Evolutionary conservation across 208 protist genomes (phyloP), one percentile per base, ranked within the genome.

Genomic region (Endotrypanum monterogeii): DNA sequence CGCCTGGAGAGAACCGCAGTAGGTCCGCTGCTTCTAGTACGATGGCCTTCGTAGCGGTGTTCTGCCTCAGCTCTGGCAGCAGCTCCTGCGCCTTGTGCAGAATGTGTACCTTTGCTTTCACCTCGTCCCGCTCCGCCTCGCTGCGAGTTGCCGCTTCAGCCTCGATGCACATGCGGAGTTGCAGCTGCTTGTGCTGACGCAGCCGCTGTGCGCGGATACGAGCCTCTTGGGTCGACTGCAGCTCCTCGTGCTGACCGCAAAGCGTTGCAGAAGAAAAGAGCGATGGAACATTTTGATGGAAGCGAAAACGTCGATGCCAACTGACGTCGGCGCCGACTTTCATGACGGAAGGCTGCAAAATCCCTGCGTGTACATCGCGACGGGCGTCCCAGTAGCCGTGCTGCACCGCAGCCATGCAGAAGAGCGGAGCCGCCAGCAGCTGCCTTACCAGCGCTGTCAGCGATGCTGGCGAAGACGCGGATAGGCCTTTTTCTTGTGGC

Each of bases 351-450:
- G 90, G 88, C 74, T 93, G 90, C 37, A 91, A 55, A 18, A 92
- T 72, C 50, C 84, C 86, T 23, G 84, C 58, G 74, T 76, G 70
- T 18, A 80, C 76, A 32, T 96, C 91, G 69, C 80, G 91, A 12
- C 91, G 87, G 71, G 87, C 78, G 67, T 96, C 91, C 67, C 80
- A 86, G 83, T 88, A 91, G 44, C 91, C 91, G 23, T 80, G 57
- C 73, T 78, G 79, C 39, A 91, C 80, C 7, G 80, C 74, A 1
- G 84, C 78, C 39, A 96, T 60, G 32, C 79, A 51, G 57, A 74
- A 83, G 23, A 89, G 77, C 30, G 92, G 82, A 23, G 81, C 80
- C 61, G 75, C 73, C 71, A 89, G 80, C 14, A 95, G 82, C 39
- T 74, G 82, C n/a, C 78, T 32, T 39, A 57, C 48, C 54, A 37